These are phyloP conservation scores for Microdochium paspali DNA, from an alignment of 2,329 filamentous ascomycete species.

Conservation along the genomic window DNA sequence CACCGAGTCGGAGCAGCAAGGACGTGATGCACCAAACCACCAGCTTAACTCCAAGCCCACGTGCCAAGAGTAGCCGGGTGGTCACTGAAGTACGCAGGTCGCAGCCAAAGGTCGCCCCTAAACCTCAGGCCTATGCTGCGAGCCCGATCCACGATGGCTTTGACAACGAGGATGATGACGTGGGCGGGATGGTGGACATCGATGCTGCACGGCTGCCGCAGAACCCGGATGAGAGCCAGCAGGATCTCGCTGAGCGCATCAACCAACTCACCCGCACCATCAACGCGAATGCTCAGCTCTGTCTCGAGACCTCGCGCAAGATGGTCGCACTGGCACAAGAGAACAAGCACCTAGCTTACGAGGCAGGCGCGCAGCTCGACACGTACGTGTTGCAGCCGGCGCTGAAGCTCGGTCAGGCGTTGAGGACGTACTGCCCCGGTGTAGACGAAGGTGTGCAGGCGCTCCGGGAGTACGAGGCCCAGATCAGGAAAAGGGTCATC, in stretches of 20 bases:
- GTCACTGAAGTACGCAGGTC: background rate
- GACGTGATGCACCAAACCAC: background rate
- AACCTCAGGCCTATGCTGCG: background rate
- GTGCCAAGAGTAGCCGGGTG: background rate
- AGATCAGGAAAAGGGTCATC: conserved; percentile 3
- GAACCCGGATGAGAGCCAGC: conserved; percentile 4
- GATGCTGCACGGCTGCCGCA: conserved; percentile 2
- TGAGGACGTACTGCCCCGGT: conserved; percentile 6
- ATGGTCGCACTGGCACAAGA: conserved; percentile 7
- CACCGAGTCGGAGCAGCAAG: background rate
- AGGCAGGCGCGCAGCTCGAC: conserved; percentile 3
- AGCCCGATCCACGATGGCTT: background rate
- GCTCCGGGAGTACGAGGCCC: conserved; percentile 5
- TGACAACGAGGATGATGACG: background rate
- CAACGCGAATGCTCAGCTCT: conserved; percentile 3
- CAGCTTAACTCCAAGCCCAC: background rate
- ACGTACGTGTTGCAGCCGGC: conserved; percentile 7
- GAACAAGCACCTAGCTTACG: conserved; percentile 6
- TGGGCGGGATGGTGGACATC: conserved; percentile 1
- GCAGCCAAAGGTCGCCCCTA: background rate
- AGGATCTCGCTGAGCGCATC: conserved; percentile 7
- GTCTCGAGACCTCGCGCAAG: conserved; percentile 6
- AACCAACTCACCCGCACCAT: conserved; percentile 4
- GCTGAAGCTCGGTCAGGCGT: conserved; percentile 1
- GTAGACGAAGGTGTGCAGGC: conserved; percentile 3